Base-by-base conservation (phyloP, 148 eudicot species). In the Cornus suecica region DNA sequence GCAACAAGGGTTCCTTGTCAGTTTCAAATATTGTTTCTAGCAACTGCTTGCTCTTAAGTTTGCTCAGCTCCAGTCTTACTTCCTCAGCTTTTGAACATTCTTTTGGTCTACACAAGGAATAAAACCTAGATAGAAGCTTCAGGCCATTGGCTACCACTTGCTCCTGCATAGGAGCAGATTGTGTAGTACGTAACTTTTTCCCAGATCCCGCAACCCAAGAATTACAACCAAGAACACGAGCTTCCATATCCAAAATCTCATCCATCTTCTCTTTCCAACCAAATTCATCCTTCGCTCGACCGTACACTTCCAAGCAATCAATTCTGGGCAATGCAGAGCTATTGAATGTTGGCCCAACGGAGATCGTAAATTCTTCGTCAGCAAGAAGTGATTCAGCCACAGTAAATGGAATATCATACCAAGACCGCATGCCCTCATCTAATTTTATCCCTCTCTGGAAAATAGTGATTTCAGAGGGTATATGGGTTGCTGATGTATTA, bases 211-310 rank as follows among this genome's bases (percentile, higher is more conserved):
- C 77, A 77, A 85, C 85, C 84, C 85, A 88, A 14, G 93, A 86
- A 74, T 85, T 87, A 80, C 84, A 77, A 75, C 98, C 97, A 80
- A 96, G 93, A 3, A 79, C 93, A 74, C 90, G 97, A 64, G 97
- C 90, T 84, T 96, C 99, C 93, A 96, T 91, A 83, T 93, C 94
- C 78, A 96, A 83, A 74, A 96, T 89, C 10, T 92, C 92, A 77
- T 96, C 99, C 97, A 96, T 91, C 86, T 96, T 96, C 86, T 93
- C 99, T 72, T 91, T 96, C 99, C 99, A 96, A 24, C 99, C 98
- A 86, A 93, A 96, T 69, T 96, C 99, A 80, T 96, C 99, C 84
- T 96, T 96, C 32, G 93, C 94, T 56, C 98, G 93, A 68, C 99
- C 99, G 88, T 96, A 96, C 75, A 96, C 89, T 83, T 96, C 99